Conservation (phyloP, 495 filamentous ascomycete species). For the Neurospora sp. region DNA sequence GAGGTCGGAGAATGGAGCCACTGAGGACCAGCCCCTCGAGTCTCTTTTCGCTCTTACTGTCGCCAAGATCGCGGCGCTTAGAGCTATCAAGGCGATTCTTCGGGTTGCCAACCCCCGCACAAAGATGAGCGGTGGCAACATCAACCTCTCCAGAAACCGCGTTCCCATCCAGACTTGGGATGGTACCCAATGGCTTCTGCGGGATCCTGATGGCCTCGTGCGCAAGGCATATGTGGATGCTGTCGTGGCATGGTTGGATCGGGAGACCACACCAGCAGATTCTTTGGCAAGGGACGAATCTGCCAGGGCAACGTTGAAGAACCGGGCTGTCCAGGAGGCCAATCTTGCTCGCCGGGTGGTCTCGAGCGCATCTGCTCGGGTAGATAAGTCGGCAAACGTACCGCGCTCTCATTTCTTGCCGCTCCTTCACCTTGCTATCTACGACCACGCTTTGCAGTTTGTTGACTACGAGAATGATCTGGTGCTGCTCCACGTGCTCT, state of each 20-base stretch:
- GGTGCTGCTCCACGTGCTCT: slow-evolving; percentile 61
- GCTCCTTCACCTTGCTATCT: slow-evolving; percentile 76
- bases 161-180: slow-evolving; percentile 80
- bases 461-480: slow-evolving; percentile 61
- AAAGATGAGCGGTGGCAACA: slow-evolving; percentile 46
- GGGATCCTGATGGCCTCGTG: slow-evolving; percentile 65
- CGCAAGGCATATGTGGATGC: slow-evolving; percentile 76
- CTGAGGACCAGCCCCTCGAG: slow-evolving; percentile 35
- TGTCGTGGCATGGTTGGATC: slow-evolving; percentile 66
- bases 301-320: slow-evolving; percentile 26
- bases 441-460: slow-evolving; percentile 68
- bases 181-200: slow-evolving; percentile 78
- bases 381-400: slow-evolving; percentile 44
- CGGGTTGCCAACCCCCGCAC: slow-evolving; percentile 61
- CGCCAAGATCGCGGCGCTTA: slow-evolving; percentile 66
- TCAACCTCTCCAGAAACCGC: slow-evolving; percentile 55
- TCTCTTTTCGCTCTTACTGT: slow-evolving; percentile 63
- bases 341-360: slow-evolving; percentile 50
- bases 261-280: slow-evolving; percentile 64
- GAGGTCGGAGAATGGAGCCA: slow-evolving; percentile 21
- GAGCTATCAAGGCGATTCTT: slow-evolving; percentile 69
- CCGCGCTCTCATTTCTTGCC: slow-evolving; percentile 62
- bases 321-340: slow-evolving; percentile 18
- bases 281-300: slow-evolving; percentile 48
- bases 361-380: slow-evolving; percentile 53